phyloP scores from a whole-genome alignment of 495 filamentous ascomycete species.

The Xylaria sp. region DNA sequence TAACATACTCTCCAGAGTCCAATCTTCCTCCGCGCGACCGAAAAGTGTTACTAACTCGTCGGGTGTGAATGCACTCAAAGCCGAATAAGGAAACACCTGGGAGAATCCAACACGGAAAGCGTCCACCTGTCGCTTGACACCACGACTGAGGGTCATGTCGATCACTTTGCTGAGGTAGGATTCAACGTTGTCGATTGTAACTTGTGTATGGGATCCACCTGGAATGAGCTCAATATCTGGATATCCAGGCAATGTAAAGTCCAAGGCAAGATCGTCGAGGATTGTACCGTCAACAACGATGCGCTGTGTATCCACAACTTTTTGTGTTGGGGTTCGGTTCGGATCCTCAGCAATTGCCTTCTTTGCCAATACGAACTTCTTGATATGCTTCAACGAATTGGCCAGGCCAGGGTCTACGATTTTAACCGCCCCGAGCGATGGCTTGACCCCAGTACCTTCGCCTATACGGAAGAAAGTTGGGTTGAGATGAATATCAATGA shows the following conservation, averaged over 20 bases:
- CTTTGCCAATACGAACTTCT: constrained; percentile 85
- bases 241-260: constrained; percentile 95
- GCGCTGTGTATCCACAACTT: constrained; percentile 68
- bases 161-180: constrained; percentile 88
- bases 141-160: constrained; percentile 86
- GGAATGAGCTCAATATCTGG: constrained; percentile 83
- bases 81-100: constrained; percentile 93
- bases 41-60: constrained; percentile 97
- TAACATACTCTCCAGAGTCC: constrained; percentile 91
- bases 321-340: constrained; percentile 68
- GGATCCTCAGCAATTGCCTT: constrained; percentile 77
- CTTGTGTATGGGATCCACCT: constrained; percentile 71
- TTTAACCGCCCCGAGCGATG: constrained; percentile 91
- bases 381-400: constrained; percentile 83
- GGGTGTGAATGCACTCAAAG: constrained; percentile 92
- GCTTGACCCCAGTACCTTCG: constrained; percentile 74
- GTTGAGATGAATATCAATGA: constrained; percentile 98
- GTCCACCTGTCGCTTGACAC: constrained; percentile 87
- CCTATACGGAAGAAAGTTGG: constrained; percentile 97
- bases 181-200: constrained; percentile 90
- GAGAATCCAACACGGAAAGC: constrained; percentile 93
- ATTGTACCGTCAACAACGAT: constrained; percentile 74
- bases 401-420: constrained; percentile 88
- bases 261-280: constrained; percentile 87
- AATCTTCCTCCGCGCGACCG: constrained; percentile 93